Evolutionary conservation across 2,329 filamentous ascomycete species (phyloP).

Genomic region (Chaetomiaceae sp.): DNA sequence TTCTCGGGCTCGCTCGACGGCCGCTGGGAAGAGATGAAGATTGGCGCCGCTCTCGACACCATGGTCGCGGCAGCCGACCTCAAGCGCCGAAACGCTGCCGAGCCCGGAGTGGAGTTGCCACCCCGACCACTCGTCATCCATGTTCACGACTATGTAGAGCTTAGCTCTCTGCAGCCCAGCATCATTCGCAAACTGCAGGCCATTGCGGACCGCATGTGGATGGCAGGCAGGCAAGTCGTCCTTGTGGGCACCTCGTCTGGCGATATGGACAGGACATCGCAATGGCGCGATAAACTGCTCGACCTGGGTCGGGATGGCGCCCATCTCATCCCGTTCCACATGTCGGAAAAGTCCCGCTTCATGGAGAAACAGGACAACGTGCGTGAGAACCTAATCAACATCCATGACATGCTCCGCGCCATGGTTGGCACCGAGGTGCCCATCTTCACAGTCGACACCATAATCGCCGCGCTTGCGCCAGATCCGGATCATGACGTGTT

Average conservation of each 20-base stretch:
- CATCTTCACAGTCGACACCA: conserved; percentile 11
- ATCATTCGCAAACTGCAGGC: conserved; percentile 65
- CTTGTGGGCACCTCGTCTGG: conserved; percentile 70
- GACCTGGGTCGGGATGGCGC: conserved; percentile 29
- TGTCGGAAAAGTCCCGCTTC: conserved; percentile 4
- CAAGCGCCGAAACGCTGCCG: conserved; percentile 19
- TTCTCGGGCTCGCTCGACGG: conserved; percentile 33
- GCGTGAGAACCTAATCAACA: conserved; percentile 38
- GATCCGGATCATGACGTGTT: background rate
- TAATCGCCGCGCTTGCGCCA: background rate
- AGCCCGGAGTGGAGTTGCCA: background rate
- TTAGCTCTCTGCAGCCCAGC: conserved; percentile 64
- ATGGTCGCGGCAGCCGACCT: conserved; percentile 45
- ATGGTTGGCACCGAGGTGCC: conserved; percentile 18
- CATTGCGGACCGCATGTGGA: conserved; percentile 65
- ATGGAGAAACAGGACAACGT: conserved; percentile 3
- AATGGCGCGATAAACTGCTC: conserved; percentile 26
- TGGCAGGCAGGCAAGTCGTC: conserved; percentile 63
- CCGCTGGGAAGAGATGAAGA: conserved; percentile 57
- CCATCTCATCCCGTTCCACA: conserved; percentile 28
- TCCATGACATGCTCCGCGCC: conserved; percentile 39
- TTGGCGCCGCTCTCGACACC: conserved; percentile 50
- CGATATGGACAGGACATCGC: conserved; percentile 37
- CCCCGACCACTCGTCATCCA: conserved; percentile 57
- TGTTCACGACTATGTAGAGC: conserved; percentile 73